phyloP scores from a whole-genome alignment of 768 basidiomycete species.

The Pisolithus microcarpus region DNA sequence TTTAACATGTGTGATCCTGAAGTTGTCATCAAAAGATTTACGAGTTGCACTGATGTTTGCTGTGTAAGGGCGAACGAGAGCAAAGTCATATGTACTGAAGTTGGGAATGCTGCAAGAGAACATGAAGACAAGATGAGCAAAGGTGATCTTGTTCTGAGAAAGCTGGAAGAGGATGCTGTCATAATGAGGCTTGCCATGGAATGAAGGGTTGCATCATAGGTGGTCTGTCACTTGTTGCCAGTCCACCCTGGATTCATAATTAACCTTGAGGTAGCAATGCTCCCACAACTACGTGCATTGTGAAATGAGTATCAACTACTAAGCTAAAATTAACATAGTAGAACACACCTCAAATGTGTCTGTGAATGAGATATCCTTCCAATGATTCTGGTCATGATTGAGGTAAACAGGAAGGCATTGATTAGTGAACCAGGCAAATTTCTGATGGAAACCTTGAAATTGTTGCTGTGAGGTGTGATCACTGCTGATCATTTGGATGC shows the following conservation, averaged over 20 bases:
- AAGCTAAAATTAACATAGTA: no score
- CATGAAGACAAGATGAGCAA: constrained; percentile 16
- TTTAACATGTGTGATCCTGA: no score
- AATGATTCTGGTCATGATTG: no score
- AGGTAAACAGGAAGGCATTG: no score
- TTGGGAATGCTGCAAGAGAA: constrained; percentile 15
- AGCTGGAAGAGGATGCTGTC: constrained; percentile 21
- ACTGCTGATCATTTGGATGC: no score
- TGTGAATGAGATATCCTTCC: no score
- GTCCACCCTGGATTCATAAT: constrained; percentile 22
- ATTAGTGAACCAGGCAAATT: no score
- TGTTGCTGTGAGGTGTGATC: no score
- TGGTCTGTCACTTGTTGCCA: constrained; percentile 24
- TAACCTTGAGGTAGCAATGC: constrained; percentile 19
- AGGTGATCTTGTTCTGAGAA: background rate
- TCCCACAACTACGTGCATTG: constrained; percentile 14
- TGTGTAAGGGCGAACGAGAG: constrained; percentile 16
- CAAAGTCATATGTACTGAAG: background rate
- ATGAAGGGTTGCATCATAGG: constrained; percentile 25
- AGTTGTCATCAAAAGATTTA: no score
- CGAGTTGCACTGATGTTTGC: background rate
- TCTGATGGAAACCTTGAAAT: no score
- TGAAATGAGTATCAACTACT: background rate
- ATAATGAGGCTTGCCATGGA: constrained; percentile 19
- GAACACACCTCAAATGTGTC: no score